Percentiles rank a stretch among this genome's conserved stretches.
These are phyloP conservation scores for Melastoma candidum DNA, from an alignment of 441 rosid species.

Conservation along the genomic window DNA sequence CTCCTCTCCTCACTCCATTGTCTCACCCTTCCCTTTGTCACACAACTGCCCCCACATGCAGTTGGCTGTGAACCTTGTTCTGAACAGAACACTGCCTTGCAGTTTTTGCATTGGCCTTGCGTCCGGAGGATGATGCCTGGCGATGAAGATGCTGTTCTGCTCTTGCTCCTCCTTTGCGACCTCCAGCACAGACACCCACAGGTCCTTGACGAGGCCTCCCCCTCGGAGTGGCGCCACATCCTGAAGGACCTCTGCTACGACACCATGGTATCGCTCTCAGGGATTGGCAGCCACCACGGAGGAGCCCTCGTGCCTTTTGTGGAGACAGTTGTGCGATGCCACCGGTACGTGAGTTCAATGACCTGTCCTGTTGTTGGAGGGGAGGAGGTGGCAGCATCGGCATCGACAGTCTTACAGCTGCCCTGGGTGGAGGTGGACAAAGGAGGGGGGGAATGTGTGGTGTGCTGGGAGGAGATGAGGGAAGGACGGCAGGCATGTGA, in stretches of 20 bases:
- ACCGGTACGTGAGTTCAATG: constrained; percentile 41
- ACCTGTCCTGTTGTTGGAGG: constrained; percentile 18
- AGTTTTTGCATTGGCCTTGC: not conserved
- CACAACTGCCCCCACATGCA: constrained; percentile 1
- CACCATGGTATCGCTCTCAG: constrained; percentile 24
- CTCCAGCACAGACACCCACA: constrained; percentile 49
- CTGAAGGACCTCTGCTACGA: constrained; percentile 23
- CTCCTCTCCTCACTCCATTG: constrained; percentile 49
- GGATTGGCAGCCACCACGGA: constrained; percentile 42
- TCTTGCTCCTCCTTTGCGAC: constrained; percentile 75
- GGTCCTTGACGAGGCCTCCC: constrained; percentile 28
- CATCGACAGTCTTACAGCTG: constrained; percentile 48
- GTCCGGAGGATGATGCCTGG: constrained; percentile 25
- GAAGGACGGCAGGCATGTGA: constrained; percentile 77
- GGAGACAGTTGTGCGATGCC: constrained; percentile 54
- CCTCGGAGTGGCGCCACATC: constrained; percentile 42
- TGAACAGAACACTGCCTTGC: too few species aligned
- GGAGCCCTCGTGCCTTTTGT: constrained; percentile 50
- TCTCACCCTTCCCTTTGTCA: constrained; percentile 27
- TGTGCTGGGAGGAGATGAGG: constrained; percentile 77
- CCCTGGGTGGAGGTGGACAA: constrained; percentile 39
- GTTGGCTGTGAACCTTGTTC: too few species aligned
- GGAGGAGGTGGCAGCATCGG: constrained; percentile 49
- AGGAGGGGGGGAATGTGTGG: constrained; percentile 45
- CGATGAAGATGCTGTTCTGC: constrained; percentile 60